Evolutionary conservation across 2,329 filamentous ascomycete genomes (phyloP), one percentile per base, ranked within the genome.

Genomic region (Clarireedia sp.): DNA sequence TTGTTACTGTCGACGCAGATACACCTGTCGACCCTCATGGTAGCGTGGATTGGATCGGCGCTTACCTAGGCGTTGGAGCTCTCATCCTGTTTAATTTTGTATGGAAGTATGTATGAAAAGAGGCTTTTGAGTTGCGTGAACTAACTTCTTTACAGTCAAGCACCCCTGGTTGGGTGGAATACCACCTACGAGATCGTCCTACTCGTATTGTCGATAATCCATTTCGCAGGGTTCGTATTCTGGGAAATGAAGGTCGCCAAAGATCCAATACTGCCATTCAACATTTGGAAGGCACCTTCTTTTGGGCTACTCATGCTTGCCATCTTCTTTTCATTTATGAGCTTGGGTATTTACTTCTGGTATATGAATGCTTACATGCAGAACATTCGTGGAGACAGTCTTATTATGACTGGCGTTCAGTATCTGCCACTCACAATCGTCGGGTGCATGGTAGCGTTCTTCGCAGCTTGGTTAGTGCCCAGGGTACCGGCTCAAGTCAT

Each of bases 71-170:
- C 0, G 64, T 72, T 1, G 60, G 65, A 14, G 69, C 71, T 5
- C 60, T 78, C n/a, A 64, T 77, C 1, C 60, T 78, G 0, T 78
- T 78, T 55, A 78, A 76, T 53, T 70, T 79, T n/a, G 71, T 71
- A 1, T 79, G 75, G 72, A 79, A 78, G 75, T 77, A 57, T 55
- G 58, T 53, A n/a, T 8, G 24, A 26, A 26, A 26, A 7, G 24
- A 7, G 6, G 24, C 3, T 8, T 26, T 26, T 26, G 24, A 7
- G 5, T 26, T 5, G 24, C 24, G 24, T 26, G 24, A 26, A 26
- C 24, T 26, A 26, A 26, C 24, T 40, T 10, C 3, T 19, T 3
- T 3, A 45, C 21, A 63, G 62, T 48, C 61, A 63, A 57, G 62
- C 61, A 44, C 62, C 62, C 26, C 52, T 57, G 5, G 60, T 60